phyloP scores from a whole-genome alignment of 73 alveolate genomes.

The Paramecium sexaurelia region DNA sequence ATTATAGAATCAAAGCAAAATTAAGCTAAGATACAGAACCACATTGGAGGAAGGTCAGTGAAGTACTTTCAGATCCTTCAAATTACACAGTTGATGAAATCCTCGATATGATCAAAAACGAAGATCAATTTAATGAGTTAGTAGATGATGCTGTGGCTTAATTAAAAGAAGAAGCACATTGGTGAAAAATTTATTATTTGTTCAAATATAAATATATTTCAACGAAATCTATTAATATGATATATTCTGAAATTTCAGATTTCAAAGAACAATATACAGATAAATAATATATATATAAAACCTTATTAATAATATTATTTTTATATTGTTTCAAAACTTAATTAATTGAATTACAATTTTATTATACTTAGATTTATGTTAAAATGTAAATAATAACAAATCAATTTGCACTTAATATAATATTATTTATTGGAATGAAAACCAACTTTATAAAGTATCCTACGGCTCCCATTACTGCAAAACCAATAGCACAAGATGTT shows the following conservation, averaged over 20 bases:
- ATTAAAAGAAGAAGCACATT: slow-evolving; percentile 28
- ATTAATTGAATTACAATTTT: neutral
- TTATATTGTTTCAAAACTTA: no score
- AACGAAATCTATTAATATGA: slow-evolving; percentile 26
- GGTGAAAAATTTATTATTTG: slow-evolving; percentile 8
- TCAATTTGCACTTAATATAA: slow-evolving; percentile 71
- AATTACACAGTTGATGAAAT: slow-evolving; percentile 43
- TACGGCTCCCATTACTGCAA: slow-evolving; percentile 86
- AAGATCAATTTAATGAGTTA: neutral
- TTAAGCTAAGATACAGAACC: neutral
- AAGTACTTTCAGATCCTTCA: neutral
- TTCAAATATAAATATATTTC: slow-evolving; percentile 12
- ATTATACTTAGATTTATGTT: neutral
- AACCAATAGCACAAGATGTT: slow-evolving; percentile 87
- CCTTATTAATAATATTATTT: no score
- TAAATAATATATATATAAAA: no score
- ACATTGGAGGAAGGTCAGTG: neutral
- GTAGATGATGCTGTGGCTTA: neutral
- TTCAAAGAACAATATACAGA: no score
- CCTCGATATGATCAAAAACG: slow-evolving; percentile 40
- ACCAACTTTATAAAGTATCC: slow-evolving; percentile 88
- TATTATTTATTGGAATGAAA: slow-evolving; percentile 91
- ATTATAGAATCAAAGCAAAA: neutral
- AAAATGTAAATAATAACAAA: slow-evolving; percentile 5
- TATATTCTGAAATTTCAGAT: neutral